These are phyloP conservation scores for Penicillium canariense DNA, from an alignment of 495 filamentous ascomycete genomes.

Conservation along the genomic window DNA sequence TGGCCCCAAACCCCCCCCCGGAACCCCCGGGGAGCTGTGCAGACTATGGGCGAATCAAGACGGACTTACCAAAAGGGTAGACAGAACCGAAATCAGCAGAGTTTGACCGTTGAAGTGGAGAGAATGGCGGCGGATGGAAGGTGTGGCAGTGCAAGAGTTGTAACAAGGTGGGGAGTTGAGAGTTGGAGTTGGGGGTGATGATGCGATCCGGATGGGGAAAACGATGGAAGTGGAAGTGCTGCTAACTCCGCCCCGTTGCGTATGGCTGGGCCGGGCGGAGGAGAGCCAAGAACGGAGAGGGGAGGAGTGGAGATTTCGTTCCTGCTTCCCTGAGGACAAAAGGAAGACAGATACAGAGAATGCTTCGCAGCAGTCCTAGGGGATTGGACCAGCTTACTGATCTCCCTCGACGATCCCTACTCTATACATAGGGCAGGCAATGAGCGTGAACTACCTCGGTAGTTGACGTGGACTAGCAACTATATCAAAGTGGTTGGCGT, in stretches of 20 bases:
- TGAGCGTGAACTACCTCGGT: too few species aligned
- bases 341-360: background rate
- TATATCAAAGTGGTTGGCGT: too few species aligned
- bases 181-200: constrained; percentile 10
- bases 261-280: constrained; percentile 12
- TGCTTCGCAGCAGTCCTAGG: background rate
- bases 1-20: constrained; percentile 10
- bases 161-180: background rate
- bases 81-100: background rate
- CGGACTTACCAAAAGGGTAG: background rate
- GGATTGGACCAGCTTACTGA: background rate
- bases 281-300: constrained; percentile 26
- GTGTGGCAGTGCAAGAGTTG: background rate
- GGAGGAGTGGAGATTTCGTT: constrained; percentile 16
- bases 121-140: background rate
- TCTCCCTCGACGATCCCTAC: background rate
- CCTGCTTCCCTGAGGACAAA: background rate
- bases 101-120: background rate
- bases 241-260: constrained; percentile 26
- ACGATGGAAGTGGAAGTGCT: constrained; percentile 3
- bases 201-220: constrained; percentile 22
- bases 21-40: constrained; percentile 7
- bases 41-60: background rate
- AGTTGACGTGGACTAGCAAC: too few species aligned
- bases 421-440: too few species aligned